Base-by-base conservation (phyloP, 2,329 filamentous ascomycete genomes). In the Cephalotrichum gorgonifer region DNA sequence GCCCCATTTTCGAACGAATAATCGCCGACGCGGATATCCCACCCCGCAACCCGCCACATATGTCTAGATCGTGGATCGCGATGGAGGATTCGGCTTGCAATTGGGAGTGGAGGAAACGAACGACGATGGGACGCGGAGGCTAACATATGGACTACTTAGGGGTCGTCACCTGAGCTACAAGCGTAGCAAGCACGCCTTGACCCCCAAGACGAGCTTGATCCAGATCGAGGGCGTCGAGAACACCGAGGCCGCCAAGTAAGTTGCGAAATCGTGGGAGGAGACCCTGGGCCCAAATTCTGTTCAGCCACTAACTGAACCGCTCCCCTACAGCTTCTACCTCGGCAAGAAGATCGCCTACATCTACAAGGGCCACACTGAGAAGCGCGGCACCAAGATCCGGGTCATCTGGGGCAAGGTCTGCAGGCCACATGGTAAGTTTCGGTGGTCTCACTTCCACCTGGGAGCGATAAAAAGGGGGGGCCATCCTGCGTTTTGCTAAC, bases 331-430 rank as follows among this genome's bases (percentile, higher is more conserved):
- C 76, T 96, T 96, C 86, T 98, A 98, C 79, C 79, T 88, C 60
- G 93, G 93, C 76, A 98, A 98, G 86, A 90, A 90, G 78, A 83
- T 97, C 71, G 93, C 93, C 71, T 98, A 89, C 74, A 89, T 98
- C 74, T 98, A 97, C 83, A 88, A 90, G 69, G 91, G 85, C 63
- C 84, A 88, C 75, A 90, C 84, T 76, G 88, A 95, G 79, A 81
- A 95, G 68, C 87, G 91, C 66, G 93, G 93, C 70, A 91, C 89
- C 72, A 97, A 97, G 85, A 94, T 97, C 76, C 84, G 91, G 68
- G 86, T 97, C 63, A 96, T 97, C 79, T 97, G 90, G 89, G 91
- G 91, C 79, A 96, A 95, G 81, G 85, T 97, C 70, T 95, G 88
- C 70, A 80, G 89, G 68, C 85, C 89, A 70, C 91, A 97, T 76